Conservation (phyloP, 371 early-diverging fungal species). For the Saksenaea vasiformis region DNA sequence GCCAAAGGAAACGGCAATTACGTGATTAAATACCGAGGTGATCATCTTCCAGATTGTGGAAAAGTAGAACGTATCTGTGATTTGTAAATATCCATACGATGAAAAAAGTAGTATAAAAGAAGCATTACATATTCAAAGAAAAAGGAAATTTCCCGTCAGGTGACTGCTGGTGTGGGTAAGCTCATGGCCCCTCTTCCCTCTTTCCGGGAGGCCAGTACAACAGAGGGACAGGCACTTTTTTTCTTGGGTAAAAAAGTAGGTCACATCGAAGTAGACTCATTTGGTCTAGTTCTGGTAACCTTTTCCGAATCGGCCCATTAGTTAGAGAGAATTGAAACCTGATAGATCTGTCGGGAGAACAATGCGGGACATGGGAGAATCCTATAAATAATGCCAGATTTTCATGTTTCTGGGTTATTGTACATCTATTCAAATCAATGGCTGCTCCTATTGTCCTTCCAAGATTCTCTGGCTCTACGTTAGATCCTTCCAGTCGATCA, state of each 20-base stretch:
- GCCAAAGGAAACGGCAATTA: conserved; percentile 62
- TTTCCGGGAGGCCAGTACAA: neutral
- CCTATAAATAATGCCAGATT: neutral
- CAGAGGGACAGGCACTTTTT: neutral
- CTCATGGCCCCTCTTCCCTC: neutral
- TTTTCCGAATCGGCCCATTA: conserved; percentile 2
- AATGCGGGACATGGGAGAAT: neutral
- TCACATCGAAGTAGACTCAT: neutral
- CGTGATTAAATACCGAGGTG: conserved; percentile 66
- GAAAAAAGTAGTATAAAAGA: neutral
- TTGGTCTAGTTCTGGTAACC: neutral
- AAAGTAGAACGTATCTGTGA: conserved; percentile 56
- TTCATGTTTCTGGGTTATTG: neutral
- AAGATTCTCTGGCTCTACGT: conserved; percentile 1
- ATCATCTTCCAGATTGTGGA: conserved; percentile 60
- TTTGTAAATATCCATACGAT: conserved; percentile 31
- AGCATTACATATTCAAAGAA: neutral
- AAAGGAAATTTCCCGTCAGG: neutral
- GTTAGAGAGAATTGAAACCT: conserved; percentile 3
- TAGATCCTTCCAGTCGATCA: neutral
- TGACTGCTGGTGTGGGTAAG: conserved; percentile 1
- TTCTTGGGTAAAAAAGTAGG: neutral
- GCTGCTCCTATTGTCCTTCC: neutral
- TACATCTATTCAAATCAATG: neutral
- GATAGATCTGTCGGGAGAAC: conserved; percentile 1